Evolutionary conservation across 2,329 filamentous ascomycete species (phyloP), one percentile per base, ranked within the genome.

Genomic region (Aspergillus terreus): DNA sequence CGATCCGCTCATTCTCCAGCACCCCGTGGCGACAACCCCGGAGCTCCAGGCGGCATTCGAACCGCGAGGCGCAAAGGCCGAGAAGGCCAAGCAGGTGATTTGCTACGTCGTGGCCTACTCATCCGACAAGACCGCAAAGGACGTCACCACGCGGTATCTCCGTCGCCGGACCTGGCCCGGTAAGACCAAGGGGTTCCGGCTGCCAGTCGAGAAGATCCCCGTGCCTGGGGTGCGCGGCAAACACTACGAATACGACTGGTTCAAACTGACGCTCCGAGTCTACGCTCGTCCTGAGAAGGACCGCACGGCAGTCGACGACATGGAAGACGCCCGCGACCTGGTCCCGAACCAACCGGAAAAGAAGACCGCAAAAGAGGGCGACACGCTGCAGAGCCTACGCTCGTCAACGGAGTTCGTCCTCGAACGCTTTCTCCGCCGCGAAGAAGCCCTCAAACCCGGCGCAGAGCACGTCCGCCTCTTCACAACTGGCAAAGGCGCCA

Each of bases 111-210:
- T 97, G 17, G 92, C 87, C 0, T 90, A 88, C 70, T 90, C 88
- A 0, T 73, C 82, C 3, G 92, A 97, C 65, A 90, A 89, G 2
- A 92, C 90, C 0, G 92, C 90, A 11, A 97, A 97, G 67, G 94
- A 99, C 66, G 88, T 99, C 14, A 99, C 94, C 0, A 85, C 94
- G 10, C 83, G 94, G 25, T 99, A 99, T 68, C 75, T 99, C 6
- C 92, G 87, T 63, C 83, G 86, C 19, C 88, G 88, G 51, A 80
- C 87, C 48, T 85, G 91, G 67, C 94, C 94, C 0, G 92, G 94
- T 4, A 88, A 91, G 59, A 95, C 92, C 0, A 97, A 96, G 66
- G 90, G 92, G 4, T 81, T 86, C 57, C 83, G 94, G 6, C 81
- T 96, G 66, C 83, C 87, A 0, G 67, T 85, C 2, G 90, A 95